Evolutionary conservation across 805 yeast species (phyloP).

Genomic region (Kodamaea laetipori): DNA sequence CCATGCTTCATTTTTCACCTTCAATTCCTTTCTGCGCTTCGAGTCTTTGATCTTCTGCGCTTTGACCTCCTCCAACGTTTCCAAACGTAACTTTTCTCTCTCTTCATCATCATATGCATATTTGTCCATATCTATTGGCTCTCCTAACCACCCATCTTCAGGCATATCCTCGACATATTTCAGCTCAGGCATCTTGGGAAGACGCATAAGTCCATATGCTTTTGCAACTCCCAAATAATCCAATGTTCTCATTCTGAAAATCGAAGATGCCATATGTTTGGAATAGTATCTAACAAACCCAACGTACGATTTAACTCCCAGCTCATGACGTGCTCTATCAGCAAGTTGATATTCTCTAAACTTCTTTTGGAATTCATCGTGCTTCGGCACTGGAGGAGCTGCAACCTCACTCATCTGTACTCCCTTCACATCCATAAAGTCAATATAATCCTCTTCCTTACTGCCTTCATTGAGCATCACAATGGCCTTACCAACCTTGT

Average conservation of each 20-base stretch:
- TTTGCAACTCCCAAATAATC: slow-evolving; percentile 74
- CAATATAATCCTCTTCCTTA: slow-evolving; percentile 81
- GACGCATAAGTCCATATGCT: slow-evolving; percentile 75
- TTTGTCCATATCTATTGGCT: slow-evolving; percentile 63
- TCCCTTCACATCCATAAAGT: slow-evolving; percentile 71
- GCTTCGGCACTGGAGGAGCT: slow-evolving; percentile 23
- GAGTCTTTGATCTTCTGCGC: slow-evolving; percentile 40
- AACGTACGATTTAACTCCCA: slow-evolving; percentile 76
- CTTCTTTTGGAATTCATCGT: slow-evolving; percentile 26
- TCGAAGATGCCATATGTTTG: slow-evolving; percentile 85
- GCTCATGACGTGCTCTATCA: slow-evolving; percentile 82
- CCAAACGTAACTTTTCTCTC: slow-evolving; percentile 64
- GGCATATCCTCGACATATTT: slow-evolving; percentile 56
- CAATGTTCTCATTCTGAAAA: slow-evolving; percentile 71
- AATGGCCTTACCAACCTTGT: slow-evolving; percentile 76
- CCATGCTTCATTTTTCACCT: slow-evolving; percentile 72
- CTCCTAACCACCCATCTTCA: slow-evolving; percentile 74
- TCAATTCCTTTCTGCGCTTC: slow-evolving; percentile 44
- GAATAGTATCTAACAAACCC: slow-evolving; percentile 82
- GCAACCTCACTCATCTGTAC: slow-evolving; percentile 51
- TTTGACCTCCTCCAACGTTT: slow-evolving; percentile 53
- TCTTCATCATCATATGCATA: slow-evolving; percentile 64
- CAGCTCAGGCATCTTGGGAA: slow-evolving; percentile 95
- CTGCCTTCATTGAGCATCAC: slow-evolving; percentile 67
- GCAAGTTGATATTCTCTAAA: slow-evolving; percentile 57